These are phyloP conservation scores for Ceratobasidium sp. DNA, from an alignment of 1,284 basidiomycete genomes.

Conservation along the genomic window DNA sequence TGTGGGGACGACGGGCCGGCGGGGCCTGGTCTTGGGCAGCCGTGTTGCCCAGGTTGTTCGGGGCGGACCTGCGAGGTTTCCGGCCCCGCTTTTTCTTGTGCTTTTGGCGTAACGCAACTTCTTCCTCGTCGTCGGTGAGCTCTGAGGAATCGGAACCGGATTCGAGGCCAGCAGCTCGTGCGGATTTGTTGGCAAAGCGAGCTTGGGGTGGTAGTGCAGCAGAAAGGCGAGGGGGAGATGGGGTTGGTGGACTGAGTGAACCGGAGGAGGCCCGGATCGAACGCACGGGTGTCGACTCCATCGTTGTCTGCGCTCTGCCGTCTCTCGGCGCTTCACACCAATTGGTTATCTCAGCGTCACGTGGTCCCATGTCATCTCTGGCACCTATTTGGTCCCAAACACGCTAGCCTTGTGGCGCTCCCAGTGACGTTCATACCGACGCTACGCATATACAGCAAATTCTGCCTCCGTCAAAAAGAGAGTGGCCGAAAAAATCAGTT, in stretches of 20 bases:
- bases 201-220: slow-evolving; percentile 17
- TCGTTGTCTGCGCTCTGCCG: slow-evolving; percentile 36
- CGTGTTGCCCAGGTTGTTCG: neutral
- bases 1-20: slow-evolving; percentile 32
- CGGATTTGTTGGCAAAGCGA: slow-evolving; percentile 34
- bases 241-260: slow-evolving; percentile 36
- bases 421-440: no score
- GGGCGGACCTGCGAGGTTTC: slow-evolving; percentile 10
- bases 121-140: slow-evolving; percentile 43
- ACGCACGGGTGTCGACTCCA: slow-evolving; percentile 43
- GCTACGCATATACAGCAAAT: no score
- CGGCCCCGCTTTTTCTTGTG: slow-evolving; percentile 27
- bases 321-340: slow-evolving; percentile 32
- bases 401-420: no score
- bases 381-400: neutral
- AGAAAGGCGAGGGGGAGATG: slow-evolving; percentile 23
- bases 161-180: slow-evolving; percentile 36
- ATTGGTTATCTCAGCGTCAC: slow-evolving; percentile 36
- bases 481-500: no score
- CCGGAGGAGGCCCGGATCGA: slow-evolving; percentile 42
- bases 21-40: slow-evolving; percentile 9
- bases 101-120: slow-evolving; percentile 22
- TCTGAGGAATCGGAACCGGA: slow-evolving; percentile 43
- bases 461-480: no score
- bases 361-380: slow-evolving; percentile 11